Evolutionary conservation across 2,329 filamentous ascomycete species (phyloP), one percentile per base, ranked within the genome.

Genomic region (Aspergillus sp.): DNA sequence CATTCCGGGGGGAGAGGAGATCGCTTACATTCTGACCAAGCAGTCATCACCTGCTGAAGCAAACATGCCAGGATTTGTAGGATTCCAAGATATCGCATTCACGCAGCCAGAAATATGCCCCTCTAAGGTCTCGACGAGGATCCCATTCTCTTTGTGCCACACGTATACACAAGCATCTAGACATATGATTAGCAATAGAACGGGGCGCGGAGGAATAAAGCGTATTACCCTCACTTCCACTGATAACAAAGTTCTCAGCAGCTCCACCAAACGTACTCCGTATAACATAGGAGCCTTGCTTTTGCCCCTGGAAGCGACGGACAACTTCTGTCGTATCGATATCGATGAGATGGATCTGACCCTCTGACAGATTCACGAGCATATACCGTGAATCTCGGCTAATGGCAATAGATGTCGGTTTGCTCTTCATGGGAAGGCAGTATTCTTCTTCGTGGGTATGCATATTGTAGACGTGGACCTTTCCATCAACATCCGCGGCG

Each of bases 41-140:
- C 79, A 77, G 62, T 97, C 93, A 65, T 98, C 93, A 15, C 91
- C 90, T 49, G 88, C 91, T 10, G 90, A 91, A 13, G 90, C 93
- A 68, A 96, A 88, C 74, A 96, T 85, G 52, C 81, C 81, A 1
- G 88, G 83, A 61, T 96, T 82, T 9, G 73, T 77, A 1, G 93
- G 90, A 60, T 91, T 93, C 91, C 93, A 98, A 19, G 85, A 79
- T 33, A 94, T 86, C 6, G 88, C 81, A 64, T 96, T 97, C 54
- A 93, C 91, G 51, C 82, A 84, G 30, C 89, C 85, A 10, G 80
- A 78, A 5, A 74, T 72, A 43, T 97, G 91, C 0, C 84, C 90
- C 27, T 82, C 78, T 2, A 97, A 74, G 43, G 81, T 84, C 61
- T 90, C 87, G 5, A 98, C 82, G 1, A 85, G 76, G 5, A 79